Evolutionary conservation across 305 asterid genomes (phyloP), one percentile per base, ranked within the genome.

Genomic region (Fraxinus ornus): DNA sequence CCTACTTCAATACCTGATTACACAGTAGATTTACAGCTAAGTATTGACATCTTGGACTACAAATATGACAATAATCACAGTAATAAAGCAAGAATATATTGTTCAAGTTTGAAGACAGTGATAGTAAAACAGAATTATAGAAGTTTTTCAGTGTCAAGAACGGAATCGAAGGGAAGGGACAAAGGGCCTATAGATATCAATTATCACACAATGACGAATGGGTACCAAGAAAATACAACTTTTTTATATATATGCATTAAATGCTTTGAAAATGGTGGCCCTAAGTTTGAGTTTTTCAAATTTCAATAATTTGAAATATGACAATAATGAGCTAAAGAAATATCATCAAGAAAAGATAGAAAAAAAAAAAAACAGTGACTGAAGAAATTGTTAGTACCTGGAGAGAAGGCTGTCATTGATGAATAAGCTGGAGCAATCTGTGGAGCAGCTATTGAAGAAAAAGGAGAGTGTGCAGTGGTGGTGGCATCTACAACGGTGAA

Each of bases 401-500:
- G 92, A 80, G 91, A 83, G 77, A 86, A 78, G 55, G 83, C 75
- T 66, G 85, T 57, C 83, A 73, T 39, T 49, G 88, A 47, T 55
- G 84, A 22, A 79, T 78, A 75, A 35, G 70, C 12, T 36, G 87
- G 83, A 47, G 87, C 77, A 82, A 60, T 39, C 47, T 76, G 83
- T 37, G 88, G 89, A 22, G 60, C 60, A 3, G 60, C 15, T 49
- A 2, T 49, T 49, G 85, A 86, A 78, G 74, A 72, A 81, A 79
- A 24, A 32, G 80, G 81, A 57, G 90, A 84, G 37, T 75, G 79
- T 33, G 84, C 70, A 22, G 55, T 7, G 5, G 24, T 7, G 80
- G 78, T 74, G 35, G 83, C 81, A 81, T 73, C 49, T 79, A 52
- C 84, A 49, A 30, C 19, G 76, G 26, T 36, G 39, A 77, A 66